A percentile compares a stretch with the other conserved stretches of the same genome.
Evolutionary conservation across 176 grass and related monocot species (phyloP).

Genomic region (Lolium rigidum): DNA sequence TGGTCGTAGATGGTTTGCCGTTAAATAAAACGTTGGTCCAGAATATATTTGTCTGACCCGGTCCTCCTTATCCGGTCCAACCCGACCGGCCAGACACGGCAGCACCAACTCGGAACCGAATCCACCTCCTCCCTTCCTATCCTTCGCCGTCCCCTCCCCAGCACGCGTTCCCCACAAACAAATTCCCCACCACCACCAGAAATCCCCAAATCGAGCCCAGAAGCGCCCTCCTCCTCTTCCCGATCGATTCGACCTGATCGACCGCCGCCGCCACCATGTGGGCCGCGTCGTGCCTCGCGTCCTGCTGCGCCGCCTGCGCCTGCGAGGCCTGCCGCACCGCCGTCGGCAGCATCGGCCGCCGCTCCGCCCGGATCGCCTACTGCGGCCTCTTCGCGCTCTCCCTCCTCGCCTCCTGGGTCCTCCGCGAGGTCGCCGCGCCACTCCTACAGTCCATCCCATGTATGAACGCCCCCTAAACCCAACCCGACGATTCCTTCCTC

Average conservation of each 20-base stretch:
- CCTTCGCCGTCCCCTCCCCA: not conserved
- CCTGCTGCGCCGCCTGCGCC: conserved; percentile 98
- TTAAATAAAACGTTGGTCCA: not conserved
- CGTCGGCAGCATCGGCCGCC: conserved; percentile 95
- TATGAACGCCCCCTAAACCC: conserved; percentile 25
- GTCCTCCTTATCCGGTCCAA: conserved; percentile 38
- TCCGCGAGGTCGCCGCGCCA: conserved; percentile 97
- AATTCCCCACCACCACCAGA: not conserved
- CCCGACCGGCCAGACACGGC: not conserved
- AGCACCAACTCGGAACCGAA: conserved; percentile 11
- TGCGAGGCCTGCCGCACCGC: conserved; percentile 99
- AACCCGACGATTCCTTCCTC: accelerated
- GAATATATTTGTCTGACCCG: conserved; percentile 7
- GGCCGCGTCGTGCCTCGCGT: conserved; percentile 98
- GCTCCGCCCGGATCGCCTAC: conserved; percentile 97
- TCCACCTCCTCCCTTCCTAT: not conserved
- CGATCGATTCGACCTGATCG: conserved; percentile 2
- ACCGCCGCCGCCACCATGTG: conserved; percentile 58
- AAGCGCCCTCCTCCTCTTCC: not conserved
- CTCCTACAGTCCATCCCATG: conserved; percentile 95
- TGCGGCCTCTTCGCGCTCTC: conserved; percentile 98
- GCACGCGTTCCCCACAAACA: conserved; percentile 42
- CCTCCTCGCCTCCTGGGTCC: conserved; percentile 90
- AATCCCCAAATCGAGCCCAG: conserved; percentile 72
- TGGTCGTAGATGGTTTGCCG: not conserved